These are phyloP conservation scores for Collybiopsis confluens DNA, from an alignment of 768 basidiomycete species.

Conservation along the genomic window DNA sequence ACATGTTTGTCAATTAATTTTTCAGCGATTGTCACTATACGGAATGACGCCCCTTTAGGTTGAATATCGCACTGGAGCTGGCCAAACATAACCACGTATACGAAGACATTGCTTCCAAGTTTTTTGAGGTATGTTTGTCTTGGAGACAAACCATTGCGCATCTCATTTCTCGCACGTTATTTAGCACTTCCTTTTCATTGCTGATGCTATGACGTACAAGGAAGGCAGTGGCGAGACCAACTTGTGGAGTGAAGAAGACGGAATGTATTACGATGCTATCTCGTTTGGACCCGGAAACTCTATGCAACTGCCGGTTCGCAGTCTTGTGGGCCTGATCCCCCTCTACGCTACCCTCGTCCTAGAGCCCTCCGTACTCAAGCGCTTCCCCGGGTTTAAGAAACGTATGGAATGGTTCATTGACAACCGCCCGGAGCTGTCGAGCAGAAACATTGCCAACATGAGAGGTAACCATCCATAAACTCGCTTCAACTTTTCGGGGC, in stretches of 20 bases:
- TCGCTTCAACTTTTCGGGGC: conserved; percentile 20
- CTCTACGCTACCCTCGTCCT: conserved; percentile 93
- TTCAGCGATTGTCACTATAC: background rate
- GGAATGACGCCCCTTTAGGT: conserved; percentile 39
- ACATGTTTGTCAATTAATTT: conserved; percentile 56
- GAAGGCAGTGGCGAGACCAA: conserved; percentile 74
- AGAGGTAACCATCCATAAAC: conserved; percentile 37
- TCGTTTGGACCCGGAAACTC: conserved; percentile 77
- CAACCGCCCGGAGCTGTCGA: conserved; percentile 82
- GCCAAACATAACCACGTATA: conserved; percentile 98
- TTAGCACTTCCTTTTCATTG: conserved; percentile 96
- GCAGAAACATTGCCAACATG: conserved; percentile 96
- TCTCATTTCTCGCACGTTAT: background rate
- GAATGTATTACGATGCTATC: conserved; percentile 98
- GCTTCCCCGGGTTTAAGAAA: conserved; percentile 98
- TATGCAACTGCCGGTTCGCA: conserved; percentile 90
- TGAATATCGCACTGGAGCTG: conserved; percentile 95
- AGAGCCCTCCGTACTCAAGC: conserved; percentile 83
- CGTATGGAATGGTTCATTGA: conserved; percentile 98
- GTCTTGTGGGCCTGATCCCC: conserved; percentile 96
- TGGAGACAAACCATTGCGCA: background rate
- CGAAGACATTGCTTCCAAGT: conserved; percentile 98
- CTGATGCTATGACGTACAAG: conserved; percentile 96
- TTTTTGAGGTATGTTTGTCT: conserved; percentile 64
- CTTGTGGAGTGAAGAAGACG: conserved; percentile 95